phyloP scores from a whole-genome alignment of 2,329 filamentous ascomycete genomes.

The Aspergillus amoenus region DNA sequence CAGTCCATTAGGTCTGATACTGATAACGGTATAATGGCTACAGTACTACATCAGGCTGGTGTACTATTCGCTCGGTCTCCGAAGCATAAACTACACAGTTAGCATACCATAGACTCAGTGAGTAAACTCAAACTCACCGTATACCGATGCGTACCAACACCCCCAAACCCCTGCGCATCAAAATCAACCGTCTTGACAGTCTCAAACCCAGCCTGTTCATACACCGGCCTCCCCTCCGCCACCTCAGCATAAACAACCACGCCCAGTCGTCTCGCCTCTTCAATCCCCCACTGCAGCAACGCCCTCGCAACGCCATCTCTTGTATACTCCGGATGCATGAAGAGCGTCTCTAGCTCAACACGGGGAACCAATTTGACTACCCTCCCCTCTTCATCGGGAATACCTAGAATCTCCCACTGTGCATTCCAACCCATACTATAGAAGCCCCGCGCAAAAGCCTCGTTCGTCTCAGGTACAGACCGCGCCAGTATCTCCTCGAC shows the following conservation, averaged over 20 bases:
- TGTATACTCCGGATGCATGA: conserved; percentile 11
- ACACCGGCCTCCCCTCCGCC: conserved; percentile 9
- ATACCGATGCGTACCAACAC: background rate
- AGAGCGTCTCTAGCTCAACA: conserved; percentile 1
- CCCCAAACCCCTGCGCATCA: background rate
- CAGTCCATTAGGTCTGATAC: too few species aligned
- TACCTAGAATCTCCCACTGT: background rate
- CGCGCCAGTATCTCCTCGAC: background rate
- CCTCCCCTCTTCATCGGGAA: background rate
- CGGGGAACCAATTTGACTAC: background rate
- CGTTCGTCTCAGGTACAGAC: conserved; percentile 1
- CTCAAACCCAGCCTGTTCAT: conserved; percentile 20
- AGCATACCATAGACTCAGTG: too few species aligned
- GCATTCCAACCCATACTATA: background rate
- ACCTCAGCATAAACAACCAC: conserved; percentile 8
- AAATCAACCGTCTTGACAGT: background rate
- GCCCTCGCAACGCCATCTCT: conserved; percentile 1
- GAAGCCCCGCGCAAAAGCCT: background rate
- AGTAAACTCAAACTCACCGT: too few species aligned
- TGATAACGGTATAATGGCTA: too few species aligned
- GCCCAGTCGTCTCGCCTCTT: background rate
- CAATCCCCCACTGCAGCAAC: conserved; percentile 1
- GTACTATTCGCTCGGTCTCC: conserved; percentile 15
- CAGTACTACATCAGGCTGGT: background rate
- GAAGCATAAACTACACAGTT: background rate